These are phyloP conservation scores for Fusarium irregulare DNA, from an alignment of 2,329 filamentous ascomycete species.

Conservation along the genomic window DNA sequence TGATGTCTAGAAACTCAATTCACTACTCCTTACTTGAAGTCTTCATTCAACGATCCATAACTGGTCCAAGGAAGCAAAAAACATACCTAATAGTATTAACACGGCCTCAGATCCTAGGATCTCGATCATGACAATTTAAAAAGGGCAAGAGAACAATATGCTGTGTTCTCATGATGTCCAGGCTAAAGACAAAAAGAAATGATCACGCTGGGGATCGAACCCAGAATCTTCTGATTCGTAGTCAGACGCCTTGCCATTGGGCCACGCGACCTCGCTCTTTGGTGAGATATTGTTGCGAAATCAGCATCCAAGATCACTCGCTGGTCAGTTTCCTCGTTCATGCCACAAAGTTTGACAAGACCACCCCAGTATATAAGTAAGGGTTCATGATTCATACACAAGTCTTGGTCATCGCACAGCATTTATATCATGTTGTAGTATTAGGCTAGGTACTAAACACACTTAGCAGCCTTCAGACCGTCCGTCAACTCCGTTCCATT, in stretches of 20 bases:
- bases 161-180: not conserved
- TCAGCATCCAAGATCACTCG: not conserved
- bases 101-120: not conserved
- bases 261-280: conserved; percentile 25
- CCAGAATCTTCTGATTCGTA: conserved; percentile 40
- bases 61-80: not conserved
- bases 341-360: not conserved
- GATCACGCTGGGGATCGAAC: conserved; percentile 38
- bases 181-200: not conserved
- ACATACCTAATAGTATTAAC: no score
- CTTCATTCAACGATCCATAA: not conserved
- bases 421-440: not conserved
- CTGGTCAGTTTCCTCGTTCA: not conserved
- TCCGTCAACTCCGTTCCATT: conserved; percentile 23
- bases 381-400: not conserved
- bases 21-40: not conserved
- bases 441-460: not conserved
- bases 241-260: conserved; percentile 39
- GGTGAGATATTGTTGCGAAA: not conserved
- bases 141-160: not conserved
- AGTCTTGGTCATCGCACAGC: not conserved
- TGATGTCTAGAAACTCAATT: not conserved
- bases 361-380: not conserved
- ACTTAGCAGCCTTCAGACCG: not conserved
- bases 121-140: not conserved